Percentiles rank a stretch among this genome's conserved stretches.
phyloP scores from a whole-genome alignment of 192 early-diverging fungal species.

The Gigaspora rosea region DNA sequence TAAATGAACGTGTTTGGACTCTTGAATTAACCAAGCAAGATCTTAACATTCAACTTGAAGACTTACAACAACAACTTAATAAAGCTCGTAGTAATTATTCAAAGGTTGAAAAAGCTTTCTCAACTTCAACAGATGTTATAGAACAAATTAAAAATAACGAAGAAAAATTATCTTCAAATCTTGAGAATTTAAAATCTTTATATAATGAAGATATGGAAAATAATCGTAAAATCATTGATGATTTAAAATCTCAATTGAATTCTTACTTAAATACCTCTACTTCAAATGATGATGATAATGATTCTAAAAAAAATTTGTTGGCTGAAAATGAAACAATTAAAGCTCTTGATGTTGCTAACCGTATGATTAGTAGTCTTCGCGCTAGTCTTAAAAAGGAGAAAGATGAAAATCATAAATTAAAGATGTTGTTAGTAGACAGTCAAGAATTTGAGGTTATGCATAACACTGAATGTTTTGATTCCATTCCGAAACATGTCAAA shows the following conservation, averaged over 20 bases:
- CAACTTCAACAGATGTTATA: constrained; percentile 53
- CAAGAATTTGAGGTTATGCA: constrained; percentile 61
- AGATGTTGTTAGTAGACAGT: constrained; percentile 54
- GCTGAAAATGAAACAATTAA: constrained; percentile 37
- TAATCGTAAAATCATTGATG: constrained; percentile 64
- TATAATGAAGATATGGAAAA: constrained; percentile 64
- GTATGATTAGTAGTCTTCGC: constrained; percentile 55
- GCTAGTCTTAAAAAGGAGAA: constrained; percentile 55
- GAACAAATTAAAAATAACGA: constrained; percentile 61
- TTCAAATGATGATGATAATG: not conserved
- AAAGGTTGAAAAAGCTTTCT: constrained; percentile 54
- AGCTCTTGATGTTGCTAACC: constrained; percentile 48
- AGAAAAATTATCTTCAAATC: constrained; percentile 44
- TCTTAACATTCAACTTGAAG: constrained; percentile 43
- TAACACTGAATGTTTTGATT: constrained; percentile 39
- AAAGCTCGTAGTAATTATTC: constrained; percentile 57
- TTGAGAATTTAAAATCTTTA: constrained; percentile 53
- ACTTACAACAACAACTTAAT: constrained; percentile 47
- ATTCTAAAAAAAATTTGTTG: constrained; percentile 28
- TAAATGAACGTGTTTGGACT: constrained; percentile 61
- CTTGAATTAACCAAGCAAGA: constrained; percentile 55
- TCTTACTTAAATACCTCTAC: not conserved
- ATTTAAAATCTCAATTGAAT: constrained; percentile 41
- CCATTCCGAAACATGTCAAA: constrained; percentile 17
- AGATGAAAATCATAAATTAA: constrained; percentile 53